Percentiles rank a stretch among this genome's conserved stretches.
Conservation (phyloP, 768 basidiomycete species). For the Crassisporium funariophilum region DNA sequence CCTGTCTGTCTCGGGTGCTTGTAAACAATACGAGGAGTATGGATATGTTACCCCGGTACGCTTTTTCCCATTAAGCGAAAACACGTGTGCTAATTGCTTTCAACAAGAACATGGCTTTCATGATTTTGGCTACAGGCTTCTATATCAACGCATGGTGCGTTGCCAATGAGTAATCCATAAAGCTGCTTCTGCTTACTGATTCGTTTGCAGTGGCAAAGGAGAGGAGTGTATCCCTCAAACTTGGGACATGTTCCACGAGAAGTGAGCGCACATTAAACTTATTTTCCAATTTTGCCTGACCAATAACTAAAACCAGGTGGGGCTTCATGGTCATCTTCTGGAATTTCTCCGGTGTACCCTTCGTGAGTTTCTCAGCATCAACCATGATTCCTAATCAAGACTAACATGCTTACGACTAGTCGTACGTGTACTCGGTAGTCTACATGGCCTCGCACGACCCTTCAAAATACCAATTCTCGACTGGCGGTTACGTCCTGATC, state of each 20-base stretch:
- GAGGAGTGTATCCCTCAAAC: conserved; percentile 96
- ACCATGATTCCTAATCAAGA: not conserved
- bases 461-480: conserved; percentile 83
- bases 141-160: conserved; percentile 92
- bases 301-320: conserved; percentile 49
- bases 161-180: not conserved
- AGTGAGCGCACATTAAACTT: conserved; percentile 46
- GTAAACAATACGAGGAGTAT: conserved; percentile 92
- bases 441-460: conserved; percentile 98
- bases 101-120: conserved; percentile 94
- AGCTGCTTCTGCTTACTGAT: conserved; percentile 8
- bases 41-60: conserved; percentile 91
- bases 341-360: conserved; percentile 93
- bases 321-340: conserved; percentile 99
- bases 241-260: conserved; percentile 99
- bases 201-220: conserved; percentile 68
- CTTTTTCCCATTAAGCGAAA: conserved; percentile 11
- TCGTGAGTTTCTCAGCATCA: conserved; percentile 50
- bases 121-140: conserved; percentile 94
- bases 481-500: conserved; percentile 68
- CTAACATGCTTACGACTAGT: conserved; percentile 42
- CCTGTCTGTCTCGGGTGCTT: conserved; percentile 86
- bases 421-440: conserved; percentile 96
- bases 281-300: conserved; percentile 1
- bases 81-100: not conserved